A percentile compares a stretch with the other conserved stretches of the same genome.
phyloP scores from a whole-genome alignment of 352 stramenopile species.

The Phytophthora litchii region DNA sequence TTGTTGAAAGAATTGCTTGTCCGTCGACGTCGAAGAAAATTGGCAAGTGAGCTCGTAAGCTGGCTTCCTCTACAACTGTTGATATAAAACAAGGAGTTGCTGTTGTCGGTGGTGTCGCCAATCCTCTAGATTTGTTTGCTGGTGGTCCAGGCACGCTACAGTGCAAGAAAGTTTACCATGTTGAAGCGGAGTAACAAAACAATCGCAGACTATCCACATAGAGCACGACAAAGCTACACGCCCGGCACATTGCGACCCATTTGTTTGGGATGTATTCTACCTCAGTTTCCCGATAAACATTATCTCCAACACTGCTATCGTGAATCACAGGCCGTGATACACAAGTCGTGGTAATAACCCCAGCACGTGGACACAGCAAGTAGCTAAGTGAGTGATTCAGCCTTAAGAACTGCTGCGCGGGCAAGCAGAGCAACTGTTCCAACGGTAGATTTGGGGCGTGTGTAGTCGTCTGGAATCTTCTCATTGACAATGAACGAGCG shows the following conservation, averaged over 20 bases:
- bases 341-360: no score
- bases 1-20: neutral
- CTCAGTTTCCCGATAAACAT: neutral
- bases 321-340: no score
- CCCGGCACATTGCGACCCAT: slow-evolving; percentile 1
- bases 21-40: slow-evolving; percentile 11
- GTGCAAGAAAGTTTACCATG: slow-evolving; percentile 4
- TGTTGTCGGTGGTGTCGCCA: slow-evolving; percentile 5
- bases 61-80: neutral
- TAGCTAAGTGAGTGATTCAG: slow-evolving; percentile 27
- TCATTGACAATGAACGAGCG: slow-evolving; percentile 42
- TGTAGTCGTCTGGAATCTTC: slow-evolving; percentile 37
- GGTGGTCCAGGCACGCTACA: slow-evolving; percentile 15
- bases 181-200: slow-evolving; percentile 10
- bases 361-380: no score
- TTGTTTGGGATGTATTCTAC: neutral
- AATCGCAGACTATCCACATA: slow-evolving; percentile 7
- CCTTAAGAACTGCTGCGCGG: slow-evolving; percentile 30
- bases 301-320: no score
- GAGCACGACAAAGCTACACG: neutral
- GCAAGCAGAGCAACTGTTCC: slow-evolving; percentile 19
- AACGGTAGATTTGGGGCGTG: slow-evolving; percentile 13
- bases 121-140: slow-evolving; percentile 15
- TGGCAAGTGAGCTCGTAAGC: neutral
- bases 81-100: slow-evolving; percentile 7